phyloP scores from a whole-genome alignment of 192 early-diverging fungal species.

The Backusella luteola region DNA sequence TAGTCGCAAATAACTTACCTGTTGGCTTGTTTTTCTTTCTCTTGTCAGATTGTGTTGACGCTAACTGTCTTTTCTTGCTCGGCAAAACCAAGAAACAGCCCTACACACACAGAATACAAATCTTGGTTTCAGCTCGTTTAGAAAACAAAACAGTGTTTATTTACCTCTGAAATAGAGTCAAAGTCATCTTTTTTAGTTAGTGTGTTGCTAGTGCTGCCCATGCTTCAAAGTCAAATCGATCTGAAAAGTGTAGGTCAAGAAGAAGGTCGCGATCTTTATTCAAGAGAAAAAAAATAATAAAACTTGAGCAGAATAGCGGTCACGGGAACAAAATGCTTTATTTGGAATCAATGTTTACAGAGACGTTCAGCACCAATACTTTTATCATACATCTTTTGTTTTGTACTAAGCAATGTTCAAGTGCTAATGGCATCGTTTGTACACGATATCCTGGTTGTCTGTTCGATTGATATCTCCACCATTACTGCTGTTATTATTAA shows the following conservation, averaged over 20 bases:
- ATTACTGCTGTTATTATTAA: too few species aligned
- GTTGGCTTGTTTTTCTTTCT: not conserved
- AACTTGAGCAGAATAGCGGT: not conserved
- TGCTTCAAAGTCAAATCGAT: not conserved
- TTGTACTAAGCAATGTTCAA: too few species aligned
- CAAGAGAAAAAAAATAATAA: not conserved
- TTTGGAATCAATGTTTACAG: not conserved
- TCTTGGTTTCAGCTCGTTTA: not conserved
- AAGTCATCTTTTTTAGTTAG: conserved; percentile 31
- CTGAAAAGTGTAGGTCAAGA: not conserved
- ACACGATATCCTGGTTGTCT: too few species aligned
- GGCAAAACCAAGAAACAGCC: conserved; percentile 44
- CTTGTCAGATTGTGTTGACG: conserved; percentile 10
- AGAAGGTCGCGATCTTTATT: conserved; percentile 1
- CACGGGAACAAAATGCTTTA: not conserved
- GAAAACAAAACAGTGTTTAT: not conserved
- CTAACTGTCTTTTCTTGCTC: not conserved
- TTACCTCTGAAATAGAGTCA: conserved; percentile 49
- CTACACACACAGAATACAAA: conserved; percentile 18
- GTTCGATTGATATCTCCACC: too few species aligned
- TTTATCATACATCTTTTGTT: too few species aligned
- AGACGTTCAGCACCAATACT: not conserved
- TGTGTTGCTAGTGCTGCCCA: not conserved
- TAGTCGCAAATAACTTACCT: not conserved
- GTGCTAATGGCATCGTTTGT: too few species aligned